Conservation (phyloP, 768 basidiomycete species). For the Scleroderma bovista region DNA sequence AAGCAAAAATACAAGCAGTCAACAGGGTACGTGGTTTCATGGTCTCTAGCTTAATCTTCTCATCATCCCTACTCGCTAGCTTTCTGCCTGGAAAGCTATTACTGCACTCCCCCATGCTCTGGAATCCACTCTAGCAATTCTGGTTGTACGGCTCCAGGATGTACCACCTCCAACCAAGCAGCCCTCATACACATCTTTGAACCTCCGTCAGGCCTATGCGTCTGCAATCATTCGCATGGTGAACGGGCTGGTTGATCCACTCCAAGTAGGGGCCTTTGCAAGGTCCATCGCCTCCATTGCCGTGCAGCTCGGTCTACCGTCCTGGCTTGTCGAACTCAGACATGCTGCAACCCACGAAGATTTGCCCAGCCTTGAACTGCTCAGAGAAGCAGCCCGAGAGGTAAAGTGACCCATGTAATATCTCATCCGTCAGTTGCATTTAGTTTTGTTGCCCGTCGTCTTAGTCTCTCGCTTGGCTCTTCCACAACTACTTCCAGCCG, state of each 20-base stretch:
- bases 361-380: slow-evolving; percentile 74
- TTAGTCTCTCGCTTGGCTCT: slow-evolving; percentile 79
- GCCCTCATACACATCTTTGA: slow-evolving; percentile 34
- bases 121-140: slow-evolving; percentile 61
- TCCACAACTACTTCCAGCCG: slow-evolving; percentile 80
- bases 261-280: slow-evolving; percentile 86
- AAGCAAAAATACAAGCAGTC: slow-evolving; percentile 53
- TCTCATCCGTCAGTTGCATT: background rate
- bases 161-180: slow-evolving; percentile 12
- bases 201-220: slow-evolving; percentile 73
- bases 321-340: slow-evolving; percentile 86
- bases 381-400: slow-evolving; percentile 74
- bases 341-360: slow-evolving; percentile 98
- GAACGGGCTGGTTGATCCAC: slow-evolving; percentile 91
- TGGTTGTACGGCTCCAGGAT: slow-evolving; percentile 59
- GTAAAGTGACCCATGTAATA: slow-evolving; percentile 27
- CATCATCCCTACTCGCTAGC: slow-evolving; percentile 32
- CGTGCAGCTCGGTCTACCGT: slow-evolving; percentile 75
- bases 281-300: slow-evolving; percentile 89
- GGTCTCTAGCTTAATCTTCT: background rate
- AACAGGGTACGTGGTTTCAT: slow-evolving; percentile 48
- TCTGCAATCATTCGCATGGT: slow-evolving; percentile 83
- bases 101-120: slow-evolving; percentile 77
- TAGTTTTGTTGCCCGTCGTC: background rate
- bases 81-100: slow-evolving; percentile 75